Conservation (phyloP, 352 stramenopile genomes). For the Phytophthora sp. region DNA sequence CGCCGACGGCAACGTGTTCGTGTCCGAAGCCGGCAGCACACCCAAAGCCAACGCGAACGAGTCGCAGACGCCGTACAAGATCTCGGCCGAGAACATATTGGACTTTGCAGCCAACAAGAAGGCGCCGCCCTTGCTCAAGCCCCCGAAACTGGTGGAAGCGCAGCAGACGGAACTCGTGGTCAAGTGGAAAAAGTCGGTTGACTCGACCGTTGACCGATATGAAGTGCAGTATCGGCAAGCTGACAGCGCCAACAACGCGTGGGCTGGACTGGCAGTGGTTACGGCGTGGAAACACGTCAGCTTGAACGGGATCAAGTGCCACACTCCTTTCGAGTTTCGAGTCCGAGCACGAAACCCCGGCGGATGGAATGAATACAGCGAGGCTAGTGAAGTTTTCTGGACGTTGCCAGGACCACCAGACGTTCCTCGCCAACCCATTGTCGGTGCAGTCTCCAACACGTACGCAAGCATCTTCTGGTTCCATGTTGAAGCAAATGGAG, state of each 20-base stretch:
- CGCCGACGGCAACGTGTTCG: slow-evolving; percentile 72
- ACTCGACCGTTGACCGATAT: slow-evolving; percentile 77
- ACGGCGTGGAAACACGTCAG: slow-evolving; percentile 44
- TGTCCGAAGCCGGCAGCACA: slow-evolving; percentile 46
- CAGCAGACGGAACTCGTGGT: slow-evolving; percentile 58
- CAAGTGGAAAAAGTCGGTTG: slow-evolving; percentile 61
- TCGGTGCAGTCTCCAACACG: slow-evolving; percentile 61
- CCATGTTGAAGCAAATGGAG: slow-evolving; percentile 58
- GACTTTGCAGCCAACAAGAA: slow-evolving; percentile 51
- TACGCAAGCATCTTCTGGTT: slow-evolving; percentile 83
- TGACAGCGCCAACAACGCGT: slow-evolving; percentile 55
- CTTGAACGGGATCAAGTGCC: slow-evolving; percentile 52
- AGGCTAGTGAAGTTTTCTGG: slow-evolving; percentile 54
- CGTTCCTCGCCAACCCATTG: slow-evolving; percentile 52
- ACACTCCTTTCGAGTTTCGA: slow-evolving; percentile 65
- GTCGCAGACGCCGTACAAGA: slow-evolving; percentile 44
- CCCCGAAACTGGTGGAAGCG: slow-evolving; percentile 54
- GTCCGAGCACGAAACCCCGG: slow-evolving; percentile 68
- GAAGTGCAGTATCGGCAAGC: slow-evolving; percentile 69
- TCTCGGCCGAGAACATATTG: slow-evolving; percentile 72
- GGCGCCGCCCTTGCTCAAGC: slow-evolving; percentile 34
- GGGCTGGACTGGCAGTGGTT: slow-evolving; percentile 47
- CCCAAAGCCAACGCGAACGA: slow-evolving; percentile 22
- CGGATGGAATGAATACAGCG: slow-evolving; percentile 74
- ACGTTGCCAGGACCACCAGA: slow-evolving; percentile 59